These are phyloP conservation scores for Guadua angustifolia DNA, from an alignment of 176 grass and related monocot genomes.

Conservation along the genomic window DNA sequence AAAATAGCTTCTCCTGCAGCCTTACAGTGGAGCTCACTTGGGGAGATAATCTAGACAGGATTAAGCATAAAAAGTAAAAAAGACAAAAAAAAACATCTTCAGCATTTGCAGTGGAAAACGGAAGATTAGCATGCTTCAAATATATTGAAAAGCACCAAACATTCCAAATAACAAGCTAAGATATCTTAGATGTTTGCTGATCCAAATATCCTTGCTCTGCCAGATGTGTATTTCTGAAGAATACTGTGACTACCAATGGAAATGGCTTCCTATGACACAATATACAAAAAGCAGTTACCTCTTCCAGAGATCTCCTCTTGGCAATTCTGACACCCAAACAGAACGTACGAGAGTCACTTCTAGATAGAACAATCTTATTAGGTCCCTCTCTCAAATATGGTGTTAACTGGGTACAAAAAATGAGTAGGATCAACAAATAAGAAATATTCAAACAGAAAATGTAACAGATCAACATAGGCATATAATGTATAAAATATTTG, in stretches of 20 bases:
- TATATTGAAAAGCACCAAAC: neutral
- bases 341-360: conserved; percentile 71
- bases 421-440: neutral
- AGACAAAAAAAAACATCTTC: neutral
- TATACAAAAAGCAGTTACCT: conserved; percentile 47
- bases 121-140: neutral
- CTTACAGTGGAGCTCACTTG: conserved; percentile 22
- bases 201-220: conserved; percentile 5
- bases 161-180: neutral
- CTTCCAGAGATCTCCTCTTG: conserved; percentile 67
- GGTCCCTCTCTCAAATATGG: conserved; percentile 58
- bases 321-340: conserved; percentile 87
- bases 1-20: neutral
- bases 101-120: conserved; percentile 3
- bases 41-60: neutral
- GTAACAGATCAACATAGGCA: neutral
- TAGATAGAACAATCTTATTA: conserved; percentile 75
- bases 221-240: conserved; percentile 24
- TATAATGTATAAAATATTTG: conserved; percentile 4
- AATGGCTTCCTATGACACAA: conserved; percentile 4
- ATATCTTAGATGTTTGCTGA: neutral
- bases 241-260: conserved; percentile 38
- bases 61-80: neutral
- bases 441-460: conserved; percentile 26
- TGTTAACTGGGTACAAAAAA: conserved; percentile 58